Base-by-base conservation (phyloP, 257 asterid species). In the Apocynum venetum region DNA sequence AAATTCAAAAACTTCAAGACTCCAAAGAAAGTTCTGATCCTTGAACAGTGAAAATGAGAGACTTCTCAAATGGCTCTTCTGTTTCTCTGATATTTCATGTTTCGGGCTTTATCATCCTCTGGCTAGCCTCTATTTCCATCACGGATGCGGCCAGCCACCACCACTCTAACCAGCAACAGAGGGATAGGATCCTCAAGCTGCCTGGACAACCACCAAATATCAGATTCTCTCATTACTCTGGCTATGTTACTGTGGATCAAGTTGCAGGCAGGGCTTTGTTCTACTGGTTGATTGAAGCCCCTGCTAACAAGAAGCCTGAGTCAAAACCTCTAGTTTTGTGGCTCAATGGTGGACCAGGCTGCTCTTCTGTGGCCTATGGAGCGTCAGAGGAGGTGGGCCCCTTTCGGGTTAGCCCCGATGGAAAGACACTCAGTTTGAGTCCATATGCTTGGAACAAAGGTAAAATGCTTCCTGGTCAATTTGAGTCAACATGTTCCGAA, bases 321-420 rank as follows among this genome's bases (percentile, higher is more conserved):
- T 75, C 87, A 14, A 88, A 87, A 77, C 96, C 94, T 19, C 90
- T 91, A 41, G 87, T 91, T 43, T 48, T 91, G 76, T 91, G 94
- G 94, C 92, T 91, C 46, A 86, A 88, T 76, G 94, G 92, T 17
- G 89, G 94, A 40, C 92, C 92, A 8, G 93, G 93, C 8, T 89
- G 92, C 84, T 89, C 92, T 15, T 91, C 93, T 67, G 79, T 86
- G 52, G 93, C 91, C 48, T 87, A 86, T 46, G 92, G 96, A 2
- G 92, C 92, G 1, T 89, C 87, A 6, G 93, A 89, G 77, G 93
- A 91, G 78, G 77, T 89, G 6, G 92, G 96, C 66, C 96, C 96
- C 15, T 89, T 91, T 51, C 86, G 91, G 13, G 92, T 87, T 43
- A 71, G 78, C 49, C 84, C 87, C 2, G 84, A 84, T 70, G 93